Evolutionary conservation across 2,329 filamentous ascomycete species (phyloP), one percentile per base, ranked within the genome.

Genomic region (Boeremia exigua): DNA sequence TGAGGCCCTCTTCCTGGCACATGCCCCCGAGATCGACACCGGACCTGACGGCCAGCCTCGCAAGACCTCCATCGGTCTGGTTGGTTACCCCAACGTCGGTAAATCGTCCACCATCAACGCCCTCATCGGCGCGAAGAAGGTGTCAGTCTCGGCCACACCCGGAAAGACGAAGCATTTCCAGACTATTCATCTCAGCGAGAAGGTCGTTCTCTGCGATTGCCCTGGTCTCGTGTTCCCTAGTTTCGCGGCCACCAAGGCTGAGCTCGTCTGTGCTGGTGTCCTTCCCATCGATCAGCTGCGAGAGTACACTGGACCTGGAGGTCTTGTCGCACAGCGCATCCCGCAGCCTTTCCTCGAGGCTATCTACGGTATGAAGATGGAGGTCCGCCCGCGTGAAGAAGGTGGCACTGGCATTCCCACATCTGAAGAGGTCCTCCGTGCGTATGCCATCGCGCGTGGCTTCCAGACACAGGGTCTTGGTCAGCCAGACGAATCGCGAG

Each of bases 121-220:
- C 37, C 85, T 99, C n/a, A 93, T 98, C 55, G 96, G 96, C 46
- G 88, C 95, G 51, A 99, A 98, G 81, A 99, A 98, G 79, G 95
- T 99, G 6, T 98, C 94, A 0, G 96, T 99, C 34, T 99, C 95
- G 14, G 89, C 94, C 12, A 99, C 95, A 1, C 95, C 95, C 4
- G 95, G 95, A 74, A 99, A 99, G 80, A 99, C 95, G 12, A 99
- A 99, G 81, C 95, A 99, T 71, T 99, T 99, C 80, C 95, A 99
- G 77, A 99, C 95, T 1, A 95, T 99, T 56, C 93, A 97, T 73
- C 86, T 99, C 29, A 95, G 90, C 56, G 90, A 95, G 1, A 86
- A 88, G 56, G 92, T 99, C 60, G 85, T 98, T 42, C 85, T 99
- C 6, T 98, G 95, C 77, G 95, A 99, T 87, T 99, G 95, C 72